phyloP scores from a whole-genome alignment of 2,329 filamentous ascomycete species.

The Passalora sequoiae region DNA sequence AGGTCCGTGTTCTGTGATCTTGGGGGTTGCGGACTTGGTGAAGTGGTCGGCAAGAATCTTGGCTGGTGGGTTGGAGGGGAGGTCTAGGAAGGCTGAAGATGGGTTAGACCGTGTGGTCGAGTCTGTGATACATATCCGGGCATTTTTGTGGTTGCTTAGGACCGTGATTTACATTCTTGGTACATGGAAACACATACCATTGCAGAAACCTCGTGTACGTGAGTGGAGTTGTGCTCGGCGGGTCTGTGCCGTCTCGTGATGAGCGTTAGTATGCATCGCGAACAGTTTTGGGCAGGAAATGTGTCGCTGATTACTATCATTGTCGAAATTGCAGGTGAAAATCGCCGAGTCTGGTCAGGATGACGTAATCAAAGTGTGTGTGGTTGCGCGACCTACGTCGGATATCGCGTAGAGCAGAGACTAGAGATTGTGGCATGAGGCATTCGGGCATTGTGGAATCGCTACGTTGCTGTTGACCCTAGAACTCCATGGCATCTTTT shows the following conservation, averaged over 20 bases:
- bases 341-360: neutral
- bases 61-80: constrained; percentile 2
- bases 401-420: too few species aligned
- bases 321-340: neutral
- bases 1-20: constrained; percentile 6
- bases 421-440: too few species aligned
- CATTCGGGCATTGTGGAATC: neutral
- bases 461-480: constrained; percentile 8
- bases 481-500: constrained; percentile 3
- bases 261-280: neutral
- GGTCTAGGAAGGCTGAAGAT: constrained; percentile 6
- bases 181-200: too few species aligned
- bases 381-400: too few species aligned
- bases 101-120: too few species aligned
- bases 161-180: too few species aligned
- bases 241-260: constrained; percentile 2
- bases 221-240: neutral
- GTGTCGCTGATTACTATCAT: too few species aligned
- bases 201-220: constrained; percentile 4
- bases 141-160: too few species aligned
- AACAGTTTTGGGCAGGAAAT: too few species aligned
- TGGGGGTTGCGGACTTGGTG: neutral
- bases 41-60: constrained; percentile 7
- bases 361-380: neutral
- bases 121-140: too few species aligned